phyloP scores from a whole-genome alignment of 495 filamentous ascomycete species.

The Aspergillus cristatus region DNA sequence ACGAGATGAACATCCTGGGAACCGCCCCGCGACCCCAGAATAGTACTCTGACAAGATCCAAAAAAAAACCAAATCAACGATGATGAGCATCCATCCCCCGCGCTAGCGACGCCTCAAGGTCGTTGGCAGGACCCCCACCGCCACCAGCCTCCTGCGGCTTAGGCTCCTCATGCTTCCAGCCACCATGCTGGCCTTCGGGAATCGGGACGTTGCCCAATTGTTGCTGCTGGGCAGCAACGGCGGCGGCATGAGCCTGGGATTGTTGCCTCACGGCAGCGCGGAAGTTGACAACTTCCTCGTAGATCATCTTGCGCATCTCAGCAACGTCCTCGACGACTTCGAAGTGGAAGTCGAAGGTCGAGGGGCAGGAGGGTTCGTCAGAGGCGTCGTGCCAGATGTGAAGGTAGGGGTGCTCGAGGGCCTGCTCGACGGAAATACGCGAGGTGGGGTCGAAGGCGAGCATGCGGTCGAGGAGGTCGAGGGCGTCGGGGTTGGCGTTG shows the following conservation, averaged over 20 bases:
- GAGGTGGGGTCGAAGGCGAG: conserved; percentile 90
- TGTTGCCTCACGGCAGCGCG: conserved; percentile 63
- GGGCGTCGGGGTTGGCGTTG: conserved; percentile 89
- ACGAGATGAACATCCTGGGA: too few species aligned
- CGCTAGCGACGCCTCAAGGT: conserved; percentile 79
- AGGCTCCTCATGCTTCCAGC: conserved; percentile 77
- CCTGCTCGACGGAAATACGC: conserved; percentile 86
- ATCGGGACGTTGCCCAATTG: conserved; percentile 59
- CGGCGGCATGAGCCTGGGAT: conserved; percentile 36
- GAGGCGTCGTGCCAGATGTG: conserved; percentile 97
- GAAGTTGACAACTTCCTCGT: conserved; percentile 84
- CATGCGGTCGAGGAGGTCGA: conserved; percentile 93
- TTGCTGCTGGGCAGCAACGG: conserved; percentile 31
- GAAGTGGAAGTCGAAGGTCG: conserved; percentile 96
- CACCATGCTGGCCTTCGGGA: conserved; percentile 53
- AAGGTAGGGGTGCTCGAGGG: conserved; percentile 91
- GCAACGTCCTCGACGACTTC: conserved; percentile 86
- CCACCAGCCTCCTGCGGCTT: conserved; percentile 69
- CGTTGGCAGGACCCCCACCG: conserved; percentile 39
- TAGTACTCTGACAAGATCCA: too few species aligned
- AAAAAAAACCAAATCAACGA: too few species aligned
- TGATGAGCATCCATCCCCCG: conserved; percentile 59
- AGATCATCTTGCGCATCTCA: conserved; percentile 96
- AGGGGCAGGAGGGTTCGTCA: conserved; percentile 88
- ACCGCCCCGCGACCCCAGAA: too few species aligned